Conservation (phyloP, 331 rosid species). For the Arachis monticola region DNA sequence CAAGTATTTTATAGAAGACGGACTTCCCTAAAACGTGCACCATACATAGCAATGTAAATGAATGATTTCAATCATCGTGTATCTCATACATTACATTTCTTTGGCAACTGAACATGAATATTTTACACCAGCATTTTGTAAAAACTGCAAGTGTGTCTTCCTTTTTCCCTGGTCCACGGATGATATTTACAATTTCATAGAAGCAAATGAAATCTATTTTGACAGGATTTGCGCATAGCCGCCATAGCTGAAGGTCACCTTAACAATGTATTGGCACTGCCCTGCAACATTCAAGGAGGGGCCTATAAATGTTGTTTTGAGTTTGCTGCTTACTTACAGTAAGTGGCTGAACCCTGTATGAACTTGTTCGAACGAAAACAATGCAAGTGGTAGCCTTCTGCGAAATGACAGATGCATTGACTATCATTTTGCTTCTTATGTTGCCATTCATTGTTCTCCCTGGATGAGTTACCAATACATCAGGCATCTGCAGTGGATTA, state of each 20-base stretch:
- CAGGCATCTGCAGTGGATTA: constrained; percentile 53
- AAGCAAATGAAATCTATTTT: constrained; percentile 37
- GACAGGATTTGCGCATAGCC: constrained; percentile 30
- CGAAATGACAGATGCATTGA: constrained; percentile 46
- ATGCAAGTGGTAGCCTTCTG: constrained; percentile 46
- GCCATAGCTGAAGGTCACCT: constrained; percentile 34
- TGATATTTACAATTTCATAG: constrained; percentile 38
- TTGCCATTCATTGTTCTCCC: constrained; percentile 50
- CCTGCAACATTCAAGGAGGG: constrained; percentile 53
- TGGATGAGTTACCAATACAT: constrained; percentile 46
- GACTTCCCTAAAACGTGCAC: constrained; percentile 11
- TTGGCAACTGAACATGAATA: constrained; percentile 29
- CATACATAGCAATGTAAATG: constrained; percentile 8
- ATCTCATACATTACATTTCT: constrained; percentile 26
- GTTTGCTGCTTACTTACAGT: constrained; percentile 53
- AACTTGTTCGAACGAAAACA: constrained; percentile 43
- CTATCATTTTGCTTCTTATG: constrained; percentile 60
- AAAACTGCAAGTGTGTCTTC: constrained; percentile 29
- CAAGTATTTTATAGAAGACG: not conserved
- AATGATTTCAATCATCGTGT: constrained; percentile 15
- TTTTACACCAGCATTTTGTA: constrained; percentile 26
- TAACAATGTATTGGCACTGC: constrained; percentile 57
- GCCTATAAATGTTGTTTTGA: constrained; percentile 54
- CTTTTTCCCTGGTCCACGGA: constrained; percentile 27
- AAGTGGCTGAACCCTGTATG: constrained; percentile 51